A percentile compares a stretch with the other conserved stretches of the same genome.
These are phyloP conservation scores for Trametes sp. DNA, from an alignment of 1,284 basidiomycete genomes.

Conservation along the genomic window DNA sequence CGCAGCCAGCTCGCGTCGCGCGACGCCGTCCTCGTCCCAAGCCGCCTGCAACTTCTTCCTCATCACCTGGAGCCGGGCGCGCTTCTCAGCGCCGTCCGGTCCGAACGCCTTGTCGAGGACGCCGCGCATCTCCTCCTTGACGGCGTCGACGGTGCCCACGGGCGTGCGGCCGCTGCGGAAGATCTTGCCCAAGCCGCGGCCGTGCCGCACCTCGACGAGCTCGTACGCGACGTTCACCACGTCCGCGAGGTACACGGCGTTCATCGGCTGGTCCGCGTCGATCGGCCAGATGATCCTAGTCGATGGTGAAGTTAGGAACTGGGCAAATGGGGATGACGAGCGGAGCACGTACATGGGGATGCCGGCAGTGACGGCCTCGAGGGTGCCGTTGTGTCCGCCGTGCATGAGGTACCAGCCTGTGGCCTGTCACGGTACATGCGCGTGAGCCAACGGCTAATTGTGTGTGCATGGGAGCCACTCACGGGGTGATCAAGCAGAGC, in stretches of 20 bases:
- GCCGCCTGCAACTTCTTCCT: slow-evolving; percentile 12
- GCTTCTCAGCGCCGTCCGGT: slow-evolving; percentile 29
- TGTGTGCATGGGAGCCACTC: background rate
- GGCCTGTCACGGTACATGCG: slow-evolving; percentile 15
- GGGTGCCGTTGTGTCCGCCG: slow-evolving; percentile 34
- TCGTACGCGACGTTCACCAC: slow-evolving; percentile 38
- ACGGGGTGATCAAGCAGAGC: slow-evolving; percentile 34
- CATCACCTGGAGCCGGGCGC: slow-evolving; percentile 26
- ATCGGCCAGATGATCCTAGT: slow-evolving; percentile 34
- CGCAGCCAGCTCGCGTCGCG: background rate
- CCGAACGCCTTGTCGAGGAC: slow-evolving; percentile 33
- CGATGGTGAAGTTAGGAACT: slow-evolving; percentile 6
- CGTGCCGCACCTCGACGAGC: slow-evolving; percentile 38
- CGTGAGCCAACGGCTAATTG: background rate
- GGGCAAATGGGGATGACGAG: background rate
- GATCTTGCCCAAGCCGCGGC: slow-evolving; percentile 30
- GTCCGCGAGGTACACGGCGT: slow-evolving; percentile 31
- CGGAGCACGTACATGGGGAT: slow-evolving; percentile 25
- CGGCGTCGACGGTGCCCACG: slow-evolving; percentile 32
- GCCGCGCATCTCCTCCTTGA: slow-evolving; percentile 26
- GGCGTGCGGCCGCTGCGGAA: slow-evolving; percentile 30
- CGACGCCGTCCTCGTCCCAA: slow-evolving; percentile 3
- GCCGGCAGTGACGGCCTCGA: slow-evolving; percentile 28
- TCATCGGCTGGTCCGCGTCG: slow-evolving; percentile 35
- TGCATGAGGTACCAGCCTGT: slow-evolving; percentile 36